Base-by-base conservation (phyloP, 2,329 filamentous ascomycete genomes). In the Madurella fahalii region DNA sequence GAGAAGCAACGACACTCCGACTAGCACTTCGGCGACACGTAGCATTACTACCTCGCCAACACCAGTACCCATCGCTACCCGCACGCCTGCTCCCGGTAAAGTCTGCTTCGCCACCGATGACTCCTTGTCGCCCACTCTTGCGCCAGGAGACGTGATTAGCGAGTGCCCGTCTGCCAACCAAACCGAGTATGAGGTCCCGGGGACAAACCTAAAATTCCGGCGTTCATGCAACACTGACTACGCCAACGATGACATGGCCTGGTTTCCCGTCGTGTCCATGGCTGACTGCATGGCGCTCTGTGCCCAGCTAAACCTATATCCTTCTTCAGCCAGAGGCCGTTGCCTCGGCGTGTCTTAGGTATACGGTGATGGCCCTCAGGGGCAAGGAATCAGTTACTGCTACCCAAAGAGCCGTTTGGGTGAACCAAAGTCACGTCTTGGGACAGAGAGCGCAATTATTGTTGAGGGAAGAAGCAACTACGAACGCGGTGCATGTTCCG, bases 331-430 rank as follows among this genome's bases (percentile, higher is more conserved):
- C 1, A 16, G 45, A 12, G 63, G 61, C 2, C 49, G 17, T 1
- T 64, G 63, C 32, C 30, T 52, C n/a, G 62, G 61, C 13, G 62
- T 61, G 40, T 52, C 53, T 12, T 64, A 62, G 62, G 54, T 62
- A 2, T 62, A 54, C 17, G 55, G 51, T 2, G 60, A 52, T 17
- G 52, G 54, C 1, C 54, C 52, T n/a, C 61, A 63, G 56, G 63
- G 63, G 4, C 52, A 47, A 25, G 55, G 58, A 20, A 25, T 50
- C 13, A 56, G 57, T 32, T 60, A 50, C 45, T 65, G 63, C 52
- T 65, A 59, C 47, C 53, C 63, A 7, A 63, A 64, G 47, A 48
- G 37, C 32, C 15, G 2, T 1, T 18, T 40, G 34, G n/a, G n/a
- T 9, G 5, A n/a, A 34, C n/a, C 50, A 4, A 7, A 40, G 11